Base-by-base conservation (phyloP, 345 rosid species). In the Aquilaria sinensis region DNA sequence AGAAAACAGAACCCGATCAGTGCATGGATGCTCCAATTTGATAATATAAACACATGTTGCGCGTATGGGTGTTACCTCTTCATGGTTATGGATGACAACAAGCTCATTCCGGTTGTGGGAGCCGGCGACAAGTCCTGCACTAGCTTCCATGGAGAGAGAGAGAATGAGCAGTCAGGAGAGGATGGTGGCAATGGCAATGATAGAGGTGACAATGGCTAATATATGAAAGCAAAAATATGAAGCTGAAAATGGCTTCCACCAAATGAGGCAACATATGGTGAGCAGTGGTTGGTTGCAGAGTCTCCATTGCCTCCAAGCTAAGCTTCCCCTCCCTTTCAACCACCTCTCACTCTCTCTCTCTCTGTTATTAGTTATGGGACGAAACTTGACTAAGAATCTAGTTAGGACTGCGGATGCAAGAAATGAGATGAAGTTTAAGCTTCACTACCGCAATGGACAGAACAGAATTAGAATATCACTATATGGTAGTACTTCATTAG, bases 71-170 rank as follows among this genome's bases (percentile, higher is more conserved):
- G 11, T 34, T 66, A 88, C 99, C 96, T 94, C 97, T 73, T 94
- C 99, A 53, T 94, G 99, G 75, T 88, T 88, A 31, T 94, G 99
- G 67, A 94, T 94, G 74, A 90, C 99, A 3, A 94, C 96, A 34
- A 94, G 99, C 76, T 94, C 99, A 12, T 94, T 94, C 70, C 97
- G 95, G 74, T 90, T 94, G 82, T 94, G 99, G 30, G 99, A 94
- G 51, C 99, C 99, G 32, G 97, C 99, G 3, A 94, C 96, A 11
- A 94, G 95, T 56, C 97, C 99, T 48, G 96, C 99, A 31, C 91
- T 86, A n/a, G 99, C 99, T 78, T 94, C 99, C 99, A 94, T 90
- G 70, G 68, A 5, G 57, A 31, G 53, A 37, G 48, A 12, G 63
- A 43, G 46, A 31, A 9, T 41, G 53, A 12, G 55, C 7, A 23